Evolutionary conservation across 225 moss, liverwort and hornwort species (phyloP).

Genomic region (Lunularia cruciata): DNA sequence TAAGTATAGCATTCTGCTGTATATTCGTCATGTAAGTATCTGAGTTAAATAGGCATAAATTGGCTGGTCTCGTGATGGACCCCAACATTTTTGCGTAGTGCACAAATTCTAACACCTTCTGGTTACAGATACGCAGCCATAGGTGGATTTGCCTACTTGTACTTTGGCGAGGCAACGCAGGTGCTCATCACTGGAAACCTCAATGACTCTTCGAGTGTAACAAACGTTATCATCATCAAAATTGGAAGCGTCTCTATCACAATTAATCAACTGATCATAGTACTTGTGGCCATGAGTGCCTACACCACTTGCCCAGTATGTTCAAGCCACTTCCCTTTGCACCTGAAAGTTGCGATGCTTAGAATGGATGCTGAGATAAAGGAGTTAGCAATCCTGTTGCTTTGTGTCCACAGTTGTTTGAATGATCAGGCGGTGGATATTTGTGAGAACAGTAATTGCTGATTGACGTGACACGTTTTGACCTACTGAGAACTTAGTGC

Average conservation of each 20-base stretch:
- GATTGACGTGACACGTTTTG: too few species aligned
- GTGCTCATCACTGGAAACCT: constrained; percentile 78
- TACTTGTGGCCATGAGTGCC: constrained; percentile 87
- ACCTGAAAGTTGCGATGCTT: background rate
- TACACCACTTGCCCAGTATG: constrained; percentile 81
- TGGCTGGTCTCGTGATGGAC: too few species aligned
- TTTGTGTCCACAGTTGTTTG: too few species aligned
- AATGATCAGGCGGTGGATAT: too few species aligned
- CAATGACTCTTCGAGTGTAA: constrained; percentile 76
- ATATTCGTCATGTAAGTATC: constrained; percentile 71
- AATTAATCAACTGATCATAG: constrained; percentile 66
- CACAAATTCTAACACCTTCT: too few species aligned
- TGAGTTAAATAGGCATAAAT: background rate
- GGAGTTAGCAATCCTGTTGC: too few species aligned
- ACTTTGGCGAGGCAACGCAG: constrained; percentile 71
- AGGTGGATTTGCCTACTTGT: constrained; percentile 68
- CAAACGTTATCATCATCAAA: constrained; percentile 64
- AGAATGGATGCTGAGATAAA: too few species aligned
- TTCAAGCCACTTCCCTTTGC: background rate
- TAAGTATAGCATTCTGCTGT: constrained; percentile 62
- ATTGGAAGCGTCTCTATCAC: constrained; percentile 56
- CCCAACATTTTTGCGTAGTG: too few species aligned
- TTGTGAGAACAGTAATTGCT: too few species aligned
- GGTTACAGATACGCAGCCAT: constrained; percentile 69
- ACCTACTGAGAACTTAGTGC: too few species aligned